Conservation (phyloP, 176 grass and related monocot genomes). For the Carex parvula region DNA sequence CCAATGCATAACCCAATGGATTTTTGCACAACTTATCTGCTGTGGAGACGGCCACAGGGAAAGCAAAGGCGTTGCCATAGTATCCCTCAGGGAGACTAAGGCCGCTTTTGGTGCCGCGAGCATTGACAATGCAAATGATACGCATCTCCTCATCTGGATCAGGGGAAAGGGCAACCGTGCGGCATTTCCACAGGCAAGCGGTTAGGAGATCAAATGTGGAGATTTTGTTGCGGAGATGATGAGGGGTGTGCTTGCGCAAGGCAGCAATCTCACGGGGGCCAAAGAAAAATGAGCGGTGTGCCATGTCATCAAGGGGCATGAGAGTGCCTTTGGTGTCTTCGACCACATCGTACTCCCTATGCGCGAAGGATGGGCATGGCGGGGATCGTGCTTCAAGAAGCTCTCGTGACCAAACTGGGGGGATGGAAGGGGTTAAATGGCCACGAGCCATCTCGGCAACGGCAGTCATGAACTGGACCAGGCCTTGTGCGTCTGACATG, state of each 20-base stretch:
- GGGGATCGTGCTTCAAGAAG: slow-evolving; percentile 46
- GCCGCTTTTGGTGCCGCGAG: slow-evolving; percentile 39
- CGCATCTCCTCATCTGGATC: slow-evolving; percentile 73
- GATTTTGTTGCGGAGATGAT: slow-evolving; percentile 27
- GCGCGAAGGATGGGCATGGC: slow-evolving; percentile 38
- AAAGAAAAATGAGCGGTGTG: slow-evolving; percentile 74
- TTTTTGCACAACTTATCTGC: slow-evolving; percentile 41
- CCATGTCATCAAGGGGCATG: slow-evolving; percentile 72
- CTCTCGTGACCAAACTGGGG: slow-evolving; percentile 52
- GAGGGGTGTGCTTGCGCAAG: slow-evolving; percentile 37
- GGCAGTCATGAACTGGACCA: slow-evolving; percentile 47
- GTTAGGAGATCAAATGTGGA: slow-evolving; percentile 83
- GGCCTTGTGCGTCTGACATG: slow-evolving; percentile 52
- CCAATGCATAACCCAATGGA: slow-evolving; percentile 51
- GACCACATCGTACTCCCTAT: slow-evolving; percentile 73
- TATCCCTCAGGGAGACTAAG: slow-evolving; percentile 47
- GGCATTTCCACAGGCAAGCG: slow-evolving; percentile 65
- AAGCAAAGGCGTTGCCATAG: slow-evolving; percentile 80
- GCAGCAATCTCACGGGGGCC: slow-evolving; percentile 37
- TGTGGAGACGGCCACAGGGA: slow-evolving; percentile 47
- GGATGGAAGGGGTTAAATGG: slow-evolving; percentile 24
- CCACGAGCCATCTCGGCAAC: slow-evolving; percentile 65
- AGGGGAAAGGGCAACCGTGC: slow-evolving; percentile 53
- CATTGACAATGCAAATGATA: slow-evolving; percentile 63
- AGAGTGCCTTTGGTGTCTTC: slow-evolving; percentile 68